Base-by-base conservation (phyloP, 2,329 filamentous ascomycete genomes). In the Penicillium rolfsii region DNA sequence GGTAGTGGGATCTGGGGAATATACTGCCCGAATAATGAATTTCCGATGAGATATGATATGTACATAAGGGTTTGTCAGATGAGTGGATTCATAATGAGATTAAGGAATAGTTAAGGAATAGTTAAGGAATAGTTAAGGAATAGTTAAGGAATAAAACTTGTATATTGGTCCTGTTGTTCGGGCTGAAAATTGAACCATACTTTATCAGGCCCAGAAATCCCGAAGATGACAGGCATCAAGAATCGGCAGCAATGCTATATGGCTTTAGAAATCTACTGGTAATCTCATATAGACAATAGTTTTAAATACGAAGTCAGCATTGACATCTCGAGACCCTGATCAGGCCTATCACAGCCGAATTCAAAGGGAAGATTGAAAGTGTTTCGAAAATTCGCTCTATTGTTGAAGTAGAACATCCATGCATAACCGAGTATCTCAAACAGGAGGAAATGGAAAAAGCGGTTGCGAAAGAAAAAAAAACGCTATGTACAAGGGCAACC, bases 401-500 rank as follows among this genome's bases (percentile, higher is more conserved):
- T 63, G 61, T 61, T 61, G 58, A 63, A 63, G 61, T 58, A 58
- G 28, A 55, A 55, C 43, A 57, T 52, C 33, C 49, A 57, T 53
- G 50, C 50, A 36, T 24, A 28, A 50, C 30, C 12, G 36, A 48
- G 35, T 52, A 40, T 54, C 38, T 19, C 50, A 61, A 41, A 53
- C 41, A 52, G 28, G 26, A 52, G 28, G 26, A 56, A 22, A 46
- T 46, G 26, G 58, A 35, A 30, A 41, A 40, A 41, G 22, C 14
- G 54, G 59, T 52, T 53, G 59, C 60, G 26, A 57, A 55, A 57
- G 35, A 43, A 53, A 9, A 43, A 53, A 9, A 30, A 55, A 43
- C 33, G 40, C 8, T 64, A 64, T 64, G 50, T 62, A 62, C 60
- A 62, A 52, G 49, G 22, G 57, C 53, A 57, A 62, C 52, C 57